Percentiles rank a stretch among this genome's conserved stretches.
Evolutionary conservation across 371 early-diverging fungal genomes (phyloP).

Genomic region (Rhizopus arrhizus): DNA sequence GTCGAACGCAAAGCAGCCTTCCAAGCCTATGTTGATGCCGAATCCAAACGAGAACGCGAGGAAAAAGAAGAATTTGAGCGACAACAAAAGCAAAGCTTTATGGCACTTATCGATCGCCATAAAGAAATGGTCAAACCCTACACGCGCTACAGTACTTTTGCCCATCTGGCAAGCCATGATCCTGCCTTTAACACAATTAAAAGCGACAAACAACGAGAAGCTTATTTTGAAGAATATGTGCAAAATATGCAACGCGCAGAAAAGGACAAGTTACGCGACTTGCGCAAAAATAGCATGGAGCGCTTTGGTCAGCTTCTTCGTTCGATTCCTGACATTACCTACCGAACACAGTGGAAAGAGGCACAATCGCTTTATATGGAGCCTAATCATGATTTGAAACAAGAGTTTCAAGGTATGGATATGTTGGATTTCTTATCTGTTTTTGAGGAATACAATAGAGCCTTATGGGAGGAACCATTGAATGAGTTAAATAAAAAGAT

Average conservation of each 20-base stretch:
- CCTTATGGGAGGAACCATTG: constrained; percentile 65
- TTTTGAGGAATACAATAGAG: constrained; percentile 77
- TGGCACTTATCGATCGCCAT: constrained; percentile 45
- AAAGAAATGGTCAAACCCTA: constrained; percentile 46
- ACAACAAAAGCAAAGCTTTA: constrained; percentile 46
- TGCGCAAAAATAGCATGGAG: constrained; percentile 67
- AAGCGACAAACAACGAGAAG: constrained; percentile 54
- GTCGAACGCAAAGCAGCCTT: constrained; percentile 83
- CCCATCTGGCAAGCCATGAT: constrained; percentile 45
- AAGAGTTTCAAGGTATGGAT: constrained; percentile 72
- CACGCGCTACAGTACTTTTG: constrained; percentile 58
- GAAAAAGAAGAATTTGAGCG: constrained; percentile 44
- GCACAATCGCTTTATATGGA: constrained; percentile 50
- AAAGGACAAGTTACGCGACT: constrained; percentile 66
- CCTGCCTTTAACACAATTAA: constrained; percentile 54
- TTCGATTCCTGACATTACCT: constrained; percentile 65
- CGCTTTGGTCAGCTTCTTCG: constrained; percentile 59
- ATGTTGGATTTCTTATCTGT: constrained; percentile 77
- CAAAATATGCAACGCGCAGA: constrained; percentile 57
- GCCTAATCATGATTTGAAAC: constrained; percentile 56
- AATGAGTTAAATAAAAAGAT: constrained; percentile 41
- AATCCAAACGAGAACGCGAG: constrained; percentile 59
- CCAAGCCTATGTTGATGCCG: constrained; percentile 64
- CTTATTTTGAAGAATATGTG: constrained; percentile 68
- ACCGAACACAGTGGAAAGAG: constrained; percentile 70